Evolutionary conservation across 768 basidiomycete genomes (phyloP).

Genomic region (Lactarius tabidus): DNA sequence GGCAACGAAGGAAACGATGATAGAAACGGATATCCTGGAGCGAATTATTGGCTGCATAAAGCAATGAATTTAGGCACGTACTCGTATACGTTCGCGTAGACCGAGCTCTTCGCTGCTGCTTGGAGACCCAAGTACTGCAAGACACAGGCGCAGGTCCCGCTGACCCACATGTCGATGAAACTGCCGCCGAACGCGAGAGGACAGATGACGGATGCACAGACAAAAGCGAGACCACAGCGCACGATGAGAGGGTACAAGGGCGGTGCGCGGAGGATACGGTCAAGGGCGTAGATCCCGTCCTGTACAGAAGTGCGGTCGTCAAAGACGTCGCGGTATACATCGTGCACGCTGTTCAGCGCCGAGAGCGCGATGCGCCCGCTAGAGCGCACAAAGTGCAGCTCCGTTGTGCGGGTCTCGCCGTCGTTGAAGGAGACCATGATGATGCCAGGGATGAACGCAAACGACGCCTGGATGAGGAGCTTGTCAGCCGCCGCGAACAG

Average conservation of each 20-base stretch:
- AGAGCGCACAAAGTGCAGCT: constrained; percentile 85
- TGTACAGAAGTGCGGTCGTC: constrained; percentile 76
- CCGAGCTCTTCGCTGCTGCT: constrained; percentile 78
- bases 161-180: constrained; percentile 78
- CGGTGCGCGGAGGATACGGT: constrained; percentile 54
- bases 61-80: constrained; percentile 36
- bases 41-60: not conserved
- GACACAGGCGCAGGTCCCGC: constrained; percentile 61
- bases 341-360: constrained; percentile 75
- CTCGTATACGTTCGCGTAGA: constrained; percentile 97
- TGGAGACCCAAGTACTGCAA: constrained; percentile 79
- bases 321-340: constrained; percentile 80
- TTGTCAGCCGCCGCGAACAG: constrained; percentile 74
- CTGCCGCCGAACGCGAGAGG: constrained; percentile 79
- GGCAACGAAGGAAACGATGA: constrained; percentile 79
- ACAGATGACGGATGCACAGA: constrained; percentile 77
- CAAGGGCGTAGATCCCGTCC: constrained; percentile 67
- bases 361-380: constrained; percentile 78
- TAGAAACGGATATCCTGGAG: constrained; percentile 74
- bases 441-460: constrained; percentile 78
- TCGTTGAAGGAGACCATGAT: constrained; percentile 82
- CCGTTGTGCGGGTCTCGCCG: constrained; percentile 61
- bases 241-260: constrained; percentile 64
- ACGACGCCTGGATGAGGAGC: constrained; percentile 72
- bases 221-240: constrained; percentile 71